These are phyloP conservation scores for Elongisporangium prolatum DNA, from an alignment of 352 stramenopile species.

Conservation along the genomic window DNA sequence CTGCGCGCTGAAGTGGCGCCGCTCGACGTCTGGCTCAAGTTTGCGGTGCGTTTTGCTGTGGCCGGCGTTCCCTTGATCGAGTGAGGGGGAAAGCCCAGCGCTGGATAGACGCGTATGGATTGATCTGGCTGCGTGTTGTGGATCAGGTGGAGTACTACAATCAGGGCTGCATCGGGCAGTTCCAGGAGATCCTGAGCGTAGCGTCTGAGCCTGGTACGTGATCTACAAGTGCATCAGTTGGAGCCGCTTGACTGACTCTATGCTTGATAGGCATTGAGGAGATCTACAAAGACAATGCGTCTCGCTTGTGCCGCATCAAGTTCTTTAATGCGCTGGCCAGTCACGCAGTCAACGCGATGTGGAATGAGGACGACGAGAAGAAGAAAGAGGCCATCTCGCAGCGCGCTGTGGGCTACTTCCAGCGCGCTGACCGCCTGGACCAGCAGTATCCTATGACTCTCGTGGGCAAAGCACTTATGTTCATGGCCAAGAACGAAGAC, in stretches of 20 bases:
- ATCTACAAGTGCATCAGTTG: neutral
- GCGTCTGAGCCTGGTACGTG: constrained; percentile 60
- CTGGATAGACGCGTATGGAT: neutral
- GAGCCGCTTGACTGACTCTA: neutral
- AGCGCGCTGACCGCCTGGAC: constrained; percentile 84
- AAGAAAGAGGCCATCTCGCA: constrained; percentile 77
- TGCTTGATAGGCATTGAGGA: constrained; percentile 54
- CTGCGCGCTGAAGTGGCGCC: constrained; percentile 87
- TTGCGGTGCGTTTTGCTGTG: constrained; percentile 58
- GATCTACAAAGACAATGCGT: constrained; percentile 86
- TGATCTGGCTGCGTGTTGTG: no score
- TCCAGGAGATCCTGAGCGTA: constrained; percentile 83
- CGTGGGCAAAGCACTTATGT: constrained; percentile 90
- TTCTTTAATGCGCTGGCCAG: constrained; percentile 86
- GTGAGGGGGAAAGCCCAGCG: neutral
- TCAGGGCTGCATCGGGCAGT: constrained; percentile 70
- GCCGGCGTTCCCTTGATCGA: neutral
- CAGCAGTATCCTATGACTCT: constrained; percentile 88
- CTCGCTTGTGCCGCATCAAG: constrained; percentile 83
- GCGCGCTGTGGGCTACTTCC: constrained; percentile 80
- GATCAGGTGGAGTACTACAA: constrained; percentile 87
- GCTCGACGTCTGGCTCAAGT: constrained; percentile 89
- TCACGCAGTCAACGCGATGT: constrained; percentile 86
- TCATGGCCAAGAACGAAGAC: constrained; percentile 91
- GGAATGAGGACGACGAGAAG: constrained; percentile 87